Conservation (phyloP, 495 filamentous ascomycete species). For the Tuber borchii region DNA sequence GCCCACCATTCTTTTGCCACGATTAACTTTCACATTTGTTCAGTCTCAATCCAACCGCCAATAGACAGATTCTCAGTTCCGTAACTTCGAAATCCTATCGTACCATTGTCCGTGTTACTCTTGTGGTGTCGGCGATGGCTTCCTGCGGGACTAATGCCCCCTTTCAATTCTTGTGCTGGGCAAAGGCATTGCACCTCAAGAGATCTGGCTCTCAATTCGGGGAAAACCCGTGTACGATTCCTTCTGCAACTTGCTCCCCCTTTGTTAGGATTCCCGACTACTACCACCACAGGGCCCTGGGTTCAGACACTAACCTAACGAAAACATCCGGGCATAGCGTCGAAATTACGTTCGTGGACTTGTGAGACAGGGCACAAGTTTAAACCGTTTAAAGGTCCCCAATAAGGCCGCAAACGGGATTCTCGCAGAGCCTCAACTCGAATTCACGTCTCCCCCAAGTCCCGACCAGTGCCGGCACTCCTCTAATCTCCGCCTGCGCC, state of each 20-base stretch:
- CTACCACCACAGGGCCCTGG: neutral
- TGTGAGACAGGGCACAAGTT: neutral
- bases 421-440: neutral
- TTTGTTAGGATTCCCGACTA: neutral
- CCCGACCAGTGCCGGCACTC: neutral
- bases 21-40: too few relatives aligned
- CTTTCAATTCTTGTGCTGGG: neutral
- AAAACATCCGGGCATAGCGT: neutral
- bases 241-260: neutral
- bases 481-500: neutral
- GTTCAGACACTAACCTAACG: neutral
- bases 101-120: neutral
- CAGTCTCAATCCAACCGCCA: neutral
- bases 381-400: too few relatives aligned
- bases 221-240: neutral
- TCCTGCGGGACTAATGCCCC: neutral
- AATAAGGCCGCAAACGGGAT: neutral
- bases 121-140: neutral
- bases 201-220: neutral
- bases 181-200: neutral
- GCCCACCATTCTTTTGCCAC: neutral
- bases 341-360: neutral
- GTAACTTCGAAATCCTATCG: neutral
- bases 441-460: neutral
- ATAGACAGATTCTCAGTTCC: neutral